Conservation (phyloP, 2,329 filamentous ascomycete genomes). For the Cladosporium sp. region DNA sequence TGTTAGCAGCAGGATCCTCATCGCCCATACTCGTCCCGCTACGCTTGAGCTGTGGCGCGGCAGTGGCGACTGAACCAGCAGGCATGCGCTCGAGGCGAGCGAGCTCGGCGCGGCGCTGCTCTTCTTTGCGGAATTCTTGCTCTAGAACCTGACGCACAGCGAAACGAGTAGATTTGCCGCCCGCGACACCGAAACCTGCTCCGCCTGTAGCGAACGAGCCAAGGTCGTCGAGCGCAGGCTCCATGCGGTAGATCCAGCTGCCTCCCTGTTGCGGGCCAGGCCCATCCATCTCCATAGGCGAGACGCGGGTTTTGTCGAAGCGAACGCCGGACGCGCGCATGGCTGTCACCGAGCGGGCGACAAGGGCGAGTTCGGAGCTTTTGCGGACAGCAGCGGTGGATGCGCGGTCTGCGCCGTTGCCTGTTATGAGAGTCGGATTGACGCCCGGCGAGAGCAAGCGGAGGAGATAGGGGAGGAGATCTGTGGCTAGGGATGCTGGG, state of each 20-base stretch:
- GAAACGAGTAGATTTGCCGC: conserved; percentile 74
- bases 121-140: conserved; percentile 77
- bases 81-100: conserved; percentile 62
- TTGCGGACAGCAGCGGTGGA: conserved; percentile 81
- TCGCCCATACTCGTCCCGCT: conserved; percentile 8
- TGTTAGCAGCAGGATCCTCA: neutral
- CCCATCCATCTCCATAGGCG: conserved; percentile 42
- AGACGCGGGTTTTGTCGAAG: conserved; percentile 63
- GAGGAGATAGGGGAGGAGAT: conserved; percentile 79
- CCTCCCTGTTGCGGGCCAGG: conserved; percentile 33
- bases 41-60: conserved; percentile 14
- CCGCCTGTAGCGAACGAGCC: conserved; percentile 67
- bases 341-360: conserved; percentile 72
- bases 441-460: conserved; percentile 84
- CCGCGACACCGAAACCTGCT: conserved; percentile 44
- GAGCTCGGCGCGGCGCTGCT: conserved; percentile 61
- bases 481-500: conserved; percentile 69
- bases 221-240: conserved; percentile 81
- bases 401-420: conserved; percentile 30
- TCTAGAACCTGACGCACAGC: conserved; percentile 90
- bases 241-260: conserved; percentile 88
- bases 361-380: conserved; percentile 76
- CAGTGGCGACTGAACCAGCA: conserved; percentile 42
- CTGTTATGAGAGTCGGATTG: conserved; percentile 80
- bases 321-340: conserved; percentile 78